These are phyloP conservation scores for Fusarium verrucosum DNA, from an alignment of 2,329 filamentous ascomycete species.

Conservation along the genomic window DNA sequence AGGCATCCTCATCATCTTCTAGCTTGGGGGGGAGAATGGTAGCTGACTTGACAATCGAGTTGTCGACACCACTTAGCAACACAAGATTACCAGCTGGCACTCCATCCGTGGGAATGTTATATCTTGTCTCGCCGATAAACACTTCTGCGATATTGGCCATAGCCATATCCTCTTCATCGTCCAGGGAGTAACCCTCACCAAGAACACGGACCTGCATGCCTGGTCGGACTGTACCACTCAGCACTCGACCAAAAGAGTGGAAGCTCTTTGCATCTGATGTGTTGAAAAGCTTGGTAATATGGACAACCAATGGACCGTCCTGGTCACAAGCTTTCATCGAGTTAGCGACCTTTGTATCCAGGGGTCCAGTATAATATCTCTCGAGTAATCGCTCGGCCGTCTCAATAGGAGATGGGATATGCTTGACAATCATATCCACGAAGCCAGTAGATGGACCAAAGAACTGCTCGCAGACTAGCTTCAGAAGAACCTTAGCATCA, in stretches of 20 bases:
- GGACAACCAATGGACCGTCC: constrained; percentile 89
- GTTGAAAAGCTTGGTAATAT: constrained; percentile 93
- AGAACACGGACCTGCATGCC: constrained; percentile 88
- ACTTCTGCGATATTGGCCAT: constrained; percentile 84
- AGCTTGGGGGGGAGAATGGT: constrained; percentile 85
- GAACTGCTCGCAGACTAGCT: constrained; percentile 92
- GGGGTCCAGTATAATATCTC: constrained; percentile 89
- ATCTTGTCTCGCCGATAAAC: constrained; percentile 90
- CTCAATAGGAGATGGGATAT: constrained; percentile 86
- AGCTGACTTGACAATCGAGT: constrained; percentile 97
- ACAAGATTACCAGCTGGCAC: constrained; percentile 95
- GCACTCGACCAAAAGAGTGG: constrained; percentile 86
- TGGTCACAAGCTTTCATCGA: constrained; percentile 86
- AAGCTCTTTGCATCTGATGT: constrained; percentile 91
- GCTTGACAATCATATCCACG: constrained; percentile 92
- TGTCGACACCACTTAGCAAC: constrained; percentile 91
- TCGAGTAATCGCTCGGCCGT: constrained; percentile 81
- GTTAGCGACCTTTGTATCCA: constrained; percentile 81
- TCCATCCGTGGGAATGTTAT: constrained; percentile 90
- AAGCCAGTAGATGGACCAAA: constrained; percentile 91
- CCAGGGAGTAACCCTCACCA: constrained; percentile 93
- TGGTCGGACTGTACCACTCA: constrained; percentile 88
- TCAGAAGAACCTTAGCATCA: constrained; percentile 88
- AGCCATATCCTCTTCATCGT: constrained; percentile 98
- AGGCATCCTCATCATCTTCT: constrained; percentile 88